Base-by-base conservation (phyloP, 2,329 filamentous ascomycete genomes). In the Nemania abortiva region DNA sequence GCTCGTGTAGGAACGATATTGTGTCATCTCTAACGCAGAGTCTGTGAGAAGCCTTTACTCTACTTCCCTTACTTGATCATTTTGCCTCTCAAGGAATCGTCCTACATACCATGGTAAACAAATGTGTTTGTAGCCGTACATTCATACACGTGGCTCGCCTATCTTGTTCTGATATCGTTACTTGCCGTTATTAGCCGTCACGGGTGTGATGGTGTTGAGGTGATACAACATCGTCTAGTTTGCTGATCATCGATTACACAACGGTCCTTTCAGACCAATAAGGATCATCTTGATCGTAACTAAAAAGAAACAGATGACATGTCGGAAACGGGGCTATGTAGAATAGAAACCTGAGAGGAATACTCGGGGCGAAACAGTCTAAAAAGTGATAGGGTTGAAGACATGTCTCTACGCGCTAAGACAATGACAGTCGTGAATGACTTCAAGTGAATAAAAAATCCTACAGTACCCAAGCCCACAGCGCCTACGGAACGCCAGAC, bases 401-500 rank as follows among this genome's bases (percentile, higher is more conserved):
- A 34, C 31, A 5, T 34, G 31, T 34, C 31, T 34, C 31, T 34
- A 5, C 20, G 20, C 5, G 39, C 2, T 37, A 53, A 27, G n/a
- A 18, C 11, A 18, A 45, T 31, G 22, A 54, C n/a, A 45, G 3
- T 24, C 24, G 20, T 22, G 7, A 49, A 22, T 24, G 7, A 20
- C 20, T 22, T 24, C 7, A 49, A 9, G 45, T 13, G n/a, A 47
- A n/a, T 6, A 6, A 13, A 49, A 3, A 49, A 9, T 24, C 31
- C 15, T 57, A 13, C 22, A 45, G n/a, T 42, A 56, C 58, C 31
- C 31, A 72, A 52, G 31, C 13, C 22, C 11, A 42, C 22, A 52
- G 13, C 31, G 60, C 60, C 52, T 37, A 37, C 11, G 39, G 11
- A 65, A 70, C 66, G 61, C 65, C 62, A 34, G 37, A 20, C 42